Conservation (phyloP, 106 monocot genomes). For the Dioscorea dumetorum region DNA sequence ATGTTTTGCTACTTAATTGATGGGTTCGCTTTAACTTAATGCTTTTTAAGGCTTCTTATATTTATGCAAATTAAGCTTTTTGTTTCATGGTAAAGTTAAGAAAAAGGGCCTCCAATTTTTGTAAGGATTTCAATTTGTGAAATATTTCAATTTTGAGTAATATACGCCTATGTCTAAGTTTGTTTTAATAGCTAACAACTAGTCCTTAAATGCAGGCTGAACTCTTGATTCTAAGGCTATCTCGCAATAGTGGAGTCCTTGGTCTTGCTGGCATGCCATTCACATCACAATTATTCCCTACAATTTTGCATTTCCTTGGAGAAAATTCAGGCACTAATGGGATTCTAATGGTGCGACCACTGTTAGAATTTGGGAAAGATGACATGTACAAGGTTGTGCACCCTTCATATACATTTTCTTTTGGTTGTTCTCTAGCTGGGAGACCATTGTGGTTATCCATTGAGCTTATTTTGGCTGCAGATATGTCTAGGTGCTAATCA, state of each 20-base stretch:
- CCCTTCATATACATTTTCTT: not conserved
- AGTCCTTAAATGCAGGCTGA: constrained; percentile 63
- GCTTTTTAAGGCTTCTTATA: no score
- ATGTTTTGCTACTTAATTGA: no score
- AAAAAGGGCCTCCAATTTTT: no score
- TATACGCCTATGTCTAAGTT: no score
- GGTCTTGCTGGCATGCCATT: constrained; percentile 99
- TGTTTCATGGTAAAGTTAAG: no score
- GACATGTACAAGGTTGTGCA: constrained; percentile 74
- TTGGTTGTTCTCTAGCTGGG: not conserved
- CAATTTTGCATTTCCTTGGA: constrained; percentile 8
- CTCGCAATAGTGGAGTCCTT: constrained; percentile 88
- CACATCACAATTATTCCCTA: constrained; percentile 72
- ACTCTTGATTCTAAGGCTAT: constrained; percentile 83
- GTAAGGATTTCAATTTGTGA: no score
- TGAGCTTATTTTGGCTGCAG: constrained; percentile 21
- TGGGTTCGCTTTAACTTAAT: no score
- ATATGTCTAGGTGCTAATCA: constrained; percentile 57
- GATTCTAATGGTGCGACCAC: constrained; percentile 80
- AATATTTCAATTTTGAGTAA: no score
- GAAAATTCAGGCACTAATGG: constrained; percentile 22
- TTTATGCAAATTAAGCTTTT: no score
- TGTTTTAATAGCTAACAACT: no score
- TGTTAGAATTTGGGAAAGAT: constrained; percentile 76
- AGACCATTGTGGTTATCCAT: no score